These are phyloP conservation scores for Suillus decipiens DNA, from an alignment of 768 basidiomycete genomes.

Conservation along the genomic window DNA sequence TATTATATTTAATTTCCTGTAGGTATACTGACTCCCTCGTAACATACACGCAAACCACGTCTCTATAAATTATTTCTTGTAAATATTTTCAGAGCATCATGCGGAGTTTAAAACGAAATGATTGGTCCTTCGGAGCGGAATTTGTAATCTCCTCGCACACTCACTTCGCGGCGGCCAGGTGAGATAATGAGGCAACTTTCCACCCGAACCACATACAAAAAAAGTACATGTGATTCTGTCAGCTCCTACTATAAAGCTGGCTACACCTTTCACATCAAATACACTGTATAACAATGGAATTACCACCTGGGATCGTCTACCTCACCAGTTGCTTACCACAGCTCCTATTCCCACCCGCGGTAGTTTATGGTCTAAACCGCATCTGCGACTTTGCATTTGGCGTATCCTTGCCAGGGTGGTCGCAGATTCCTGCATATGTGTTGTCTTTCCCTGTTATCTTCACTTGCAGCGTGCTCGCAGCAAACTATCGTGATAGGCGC, in stretches of 20 bases:
- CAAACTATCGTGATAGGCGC: constrained; percentile 30
- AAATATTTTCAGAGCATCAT: no score
- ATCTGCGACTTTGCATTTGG: constrained; percentile 15
- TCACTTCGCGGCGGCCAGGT: not conserved
- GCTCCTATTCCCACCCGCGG: constrained; percentile 19
- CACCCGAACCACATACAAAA: not conserved
- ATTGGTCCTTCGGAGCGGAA: not conserved
- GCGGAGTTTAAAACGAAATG: not conserved
- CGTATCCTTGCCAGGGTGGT: constrained; percentile 18
- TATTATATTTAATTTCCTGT: no score
- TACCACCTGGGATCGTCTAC: constrained; percentile 37
- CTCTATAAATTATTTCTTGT: not conserved
- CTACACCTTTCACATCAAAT: not conserved
- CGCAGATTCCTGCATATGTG: constrained; percentile 18
- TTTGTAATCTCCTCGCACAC: not conserved
- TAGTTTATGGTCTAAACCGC: constrained; percentile 19
- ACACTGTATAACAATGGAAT: constrained; percentile 19
- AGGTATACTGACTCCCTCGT: no score
- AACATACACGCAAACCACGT: no score
- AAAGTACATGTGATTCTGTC: not conserved
- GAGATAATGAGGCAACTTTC: not conserved
- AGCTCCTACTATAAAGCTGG: not conserved
- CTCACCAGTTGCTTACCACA: constrained; percentile 28
- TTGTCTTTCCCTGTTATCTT: constrained; percentile 28
- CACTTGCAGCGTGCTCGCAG: constrained; percentile 15